Evolutionary conservation across 1,284 basidiomycete species (phyloP).

Genomic region (Sphagnurus paluster): DNA sequence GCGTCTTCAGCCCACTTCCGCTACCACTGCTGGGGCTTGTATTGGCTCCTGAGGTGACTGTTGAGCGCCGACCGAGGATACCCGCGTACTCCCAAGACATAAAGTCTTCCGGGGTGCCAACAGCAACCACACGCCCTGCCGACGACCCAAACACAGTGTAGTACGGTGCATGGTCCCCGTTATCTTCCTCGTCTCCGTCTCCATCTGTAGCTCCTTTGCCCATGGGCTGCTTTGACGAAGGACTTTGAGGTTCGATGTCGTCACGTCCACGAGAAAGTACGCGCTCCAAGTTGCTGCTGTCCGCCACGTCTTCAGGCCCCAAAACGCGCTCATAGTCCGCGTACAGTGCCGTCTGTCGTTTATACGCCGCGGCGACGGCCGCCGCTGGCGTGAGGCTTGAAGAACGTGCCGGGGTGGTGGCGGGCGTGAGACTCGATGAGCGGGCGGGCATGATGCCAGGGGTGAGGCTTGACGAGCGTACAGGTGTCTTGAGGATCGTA

Average conservation of each 20-base stretch:
- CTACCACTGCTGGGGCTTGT: conserved; percentile 5
- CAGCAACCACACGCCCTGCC: conserved; percentile 43
- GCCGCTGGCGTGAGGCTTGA: conserved; percentile 53
- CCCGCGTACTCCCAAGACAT: conserved; percentile 19
- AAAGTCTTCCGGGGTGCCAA: conserved; percentile 39
- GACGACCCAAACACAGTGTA: conserved; percentile 54
- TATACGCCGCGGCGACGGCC: conserved; percentile 58
- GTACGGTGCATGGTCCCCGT: conserved; percentile 36
- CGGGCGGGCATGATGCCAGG: no score
- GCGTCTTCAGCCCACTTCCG: conserved; percentile 27
- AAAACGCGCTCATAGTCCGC: conserved; percentile 6
- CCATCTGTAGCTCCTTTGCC: conserved; percentile 9
- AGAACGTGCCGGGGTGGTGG: not conserved
- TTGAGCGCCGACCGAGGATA: not conserved
- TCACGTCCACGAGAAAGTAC: not conserved
- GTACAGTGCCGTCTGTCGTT: conserved; percentile 43
- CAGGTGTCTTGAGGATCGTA: no score
- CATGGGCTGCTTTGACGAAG: no score
- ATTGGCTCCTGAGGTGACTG: not conserved
- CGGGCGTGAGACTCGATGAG: not conserved
- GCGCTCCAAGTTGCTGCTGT: not conserved
- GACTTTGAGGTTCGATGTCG: not conserved
- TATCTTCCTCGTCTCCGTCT: conserved; percentile 4
- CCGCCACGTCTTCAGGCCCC: not conserved
- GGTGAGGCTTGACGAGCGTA: conserved; percentile 3